Percentiles rank a stretch among this genome's conserved stretches.
These are phyloP conservation scores for Ricinus communis DNA, from an alignment of 345 rosid genomes.

Conservation along the genomic window DNA sequence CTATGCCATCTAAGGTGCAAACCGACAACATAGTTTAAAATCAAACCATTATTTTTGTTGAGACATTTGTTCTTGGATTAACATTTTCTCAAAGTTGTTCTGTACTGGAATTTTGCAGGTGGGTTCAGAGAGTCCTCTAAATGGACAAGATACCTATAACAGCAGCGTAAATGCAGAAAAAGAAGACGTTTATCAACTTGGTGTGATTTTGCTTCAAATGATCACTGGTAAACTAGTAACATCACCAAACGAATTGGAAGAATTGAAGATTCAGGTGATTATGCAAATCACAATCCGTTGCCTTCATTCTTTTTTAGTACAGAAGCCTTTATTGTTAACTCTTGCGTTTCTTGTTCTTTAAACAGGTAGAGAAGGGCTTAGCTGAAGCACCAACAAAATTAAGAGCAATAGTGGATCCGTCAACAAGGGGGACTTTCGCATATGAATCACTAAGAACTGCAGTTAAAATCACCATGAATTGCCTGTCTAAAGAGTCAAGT, in stretches of 20 bases:
- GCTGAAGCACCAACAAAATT: slow-evolving; percentile 58
- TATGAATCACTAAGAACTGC: slow-evolving; percentile 76
- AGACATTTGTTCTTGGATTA: background rate
- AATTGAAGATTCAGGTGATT: slow-evolving; percentile 54
- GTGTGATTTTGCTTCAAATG: slow-evolving; percentile 62
- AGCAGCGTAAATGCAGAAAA: slow-evolving; percentile 55
- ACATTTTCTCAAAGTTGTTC: background rate
- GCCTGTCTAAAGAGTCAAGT: slow-evolving; percentile 57
- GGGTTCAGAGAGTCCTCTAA: slow-evolving; percentile 49
- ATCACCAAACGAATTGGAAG: slow-evolving; percentile 51
- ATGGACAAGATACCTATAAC: slow-evolving; percentile 27
- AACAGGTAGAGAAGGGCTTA: slow-evolving; percentile 59
- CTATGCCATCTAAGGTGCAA: slow-evolving; percentile 64
- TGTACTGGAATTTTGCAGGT: slow-evolving; percentile 34
- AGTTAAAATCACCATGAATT: slow-evolving; percentile 65
- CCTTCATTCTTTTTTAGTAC: background rate
- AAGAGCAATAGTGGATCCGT: slow-evolving; percentile 51
- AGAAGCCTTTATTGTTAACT: background rate
- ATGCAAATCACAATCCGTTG: background rate
- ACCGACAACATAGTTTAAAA: background rate
- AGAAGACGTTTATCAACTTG: slow-evolving; percentile 86
- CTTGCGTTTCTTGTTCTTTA: background rate
- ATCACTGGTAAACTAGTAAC: slow-evolving; percentile 58
- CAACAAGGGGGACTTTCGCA: slow-evolving; percentile 64
- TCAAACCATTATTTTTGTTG: background rate